Evolutionary conservation across 768 basidiomycete genomes (phyloP).

Genomic region (Auriculariales sp.): DNA sequence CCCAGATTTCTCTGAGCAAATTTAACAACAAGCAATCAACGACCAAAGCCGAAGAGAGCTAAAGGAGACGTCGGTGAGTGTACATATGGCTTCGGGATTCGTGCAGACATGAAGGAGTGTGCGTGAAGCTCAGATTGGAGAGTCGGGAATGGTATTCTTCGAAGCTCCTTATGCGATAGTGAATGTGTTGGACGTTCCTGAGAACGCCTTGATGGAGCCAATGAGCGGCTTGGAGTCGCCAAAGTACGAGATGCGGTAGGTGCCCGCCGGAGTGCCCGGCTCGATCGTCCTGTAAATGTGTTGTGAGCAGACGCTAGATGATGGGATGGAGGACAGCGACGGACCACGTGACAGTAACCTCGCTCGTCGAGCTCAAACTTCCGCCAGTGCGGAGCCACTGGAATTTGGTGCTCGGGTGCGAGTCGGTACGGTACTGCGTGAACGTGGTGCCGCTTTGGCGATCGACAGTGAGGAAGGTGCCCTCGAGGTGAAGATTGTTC

Average conservation of each 20-base stretch:
- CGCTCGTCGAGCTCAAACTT: slow-evolving; percentile 15
- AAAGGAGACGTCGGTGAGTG: no score
- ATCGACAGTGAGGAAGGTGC: slow-evolving; percentile 59
- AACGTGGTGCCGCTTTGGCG: slow-evolving; percentile 31
- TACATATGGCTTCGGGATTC: no score
- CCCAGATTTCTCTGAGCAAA: no score
- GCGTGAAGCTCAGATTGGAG: no score
- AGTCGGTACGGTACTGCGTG: slow-evolving; percentile 51
- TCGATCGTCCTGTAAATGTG: slow-evolving; percentile 56
- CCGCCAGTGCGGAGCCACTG: slow-evolving; percentile 46
- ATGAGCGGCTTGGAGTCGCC: slow-evolving; percentile 63
- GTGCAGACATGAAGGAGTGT: no score
- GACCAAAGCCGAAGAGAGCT: no score
- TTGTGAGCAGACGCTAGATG: no score
- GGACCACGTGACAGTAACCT: neutral
- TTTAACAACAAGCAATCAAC: no score
- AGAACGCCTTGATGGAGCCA: slow-evolving; percentile 49
- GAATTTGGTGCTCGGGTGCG: slow-evolving; percentile 62
- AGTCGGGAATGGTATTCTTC: no score
- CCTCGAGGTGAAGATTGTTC: slow-evolving; percentile 67
- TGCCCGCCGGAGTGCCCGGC: slow-evolving; percentile 38
- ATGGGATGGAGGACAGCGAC: no score
- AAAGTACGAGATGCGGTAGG: slow-evolving; percentile 55
- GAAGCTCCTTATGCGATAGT: slow-evolving; percentile 38
- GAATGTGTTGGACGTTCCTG: slow-evolving; percentile 47